Conservation (phyloP, 2,329 filamentous ascomycete species). For the Rhinocladiella mackenziei region DNA sequence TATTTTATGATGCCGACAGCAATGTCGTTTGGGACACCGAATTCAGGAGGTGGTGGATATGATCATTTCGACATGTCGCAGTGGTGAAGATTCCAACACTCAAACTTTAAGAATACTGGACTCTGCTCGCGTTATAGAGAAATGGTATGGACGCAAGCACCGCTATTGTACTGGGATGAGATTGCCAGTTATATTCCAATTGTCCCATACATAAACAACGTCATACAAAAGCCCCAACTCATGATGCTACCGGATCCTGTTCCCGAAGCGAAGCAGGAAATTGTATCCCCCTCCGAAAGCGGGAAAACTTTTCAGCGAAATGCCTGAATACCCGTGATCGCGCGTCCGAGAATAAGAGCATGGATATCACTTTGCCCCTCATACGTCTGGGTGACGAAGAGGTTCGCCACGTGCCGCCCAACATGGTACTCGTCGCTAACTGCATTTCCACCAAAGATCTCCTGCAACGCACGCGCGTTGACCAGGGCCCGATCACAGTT, state of each 20-base stretch:
- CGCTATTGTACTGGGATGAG: too few relatives aligned
- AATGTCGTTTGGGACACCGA: constrained; percentile 2
- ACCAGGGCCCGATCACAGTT: constrained; percentile 87
- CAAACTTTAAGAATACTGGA: too few relatives aligned
- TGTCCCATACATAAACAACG: too few relatives aligned
- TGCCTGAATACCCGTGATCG: constrained; percentile 71
- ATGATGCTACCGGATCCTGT: too few relatives aligned
- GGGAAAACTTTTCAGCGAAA: too few relatives aligned
- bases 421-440: constrained; percentile 96
- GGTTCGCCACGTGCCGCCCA: constrained; percentile 87
- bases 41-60: too few relatives aligned
- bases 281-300: too few relatives aligned
- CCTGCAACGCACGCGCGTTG: constrained; percentile 79
- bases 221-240: background rate
- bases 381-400: constrained; percentile 97
- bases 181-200: too few relatives aligned
- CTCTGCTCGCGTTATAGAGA: too few relatives aligned
- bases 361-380: constrained; percentile 98
- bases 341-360: constrained; percentile 64
- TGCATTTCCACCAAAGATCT: constrained; percentile 97
- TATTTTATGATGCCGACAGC: constrained; percentile 12
- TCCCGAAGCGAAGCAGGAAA: too few relatives aligned
- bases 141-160: too few relatives aligned
- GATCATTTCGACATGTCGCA: constrained; percentile 5
- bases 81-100: too few relatives aligned